Evolutionary conservation across 148 eudicot species (phyloP), one percentile per base, ranked within the genome.

Genomic region (Pharnaceum exiguum): DNA sequence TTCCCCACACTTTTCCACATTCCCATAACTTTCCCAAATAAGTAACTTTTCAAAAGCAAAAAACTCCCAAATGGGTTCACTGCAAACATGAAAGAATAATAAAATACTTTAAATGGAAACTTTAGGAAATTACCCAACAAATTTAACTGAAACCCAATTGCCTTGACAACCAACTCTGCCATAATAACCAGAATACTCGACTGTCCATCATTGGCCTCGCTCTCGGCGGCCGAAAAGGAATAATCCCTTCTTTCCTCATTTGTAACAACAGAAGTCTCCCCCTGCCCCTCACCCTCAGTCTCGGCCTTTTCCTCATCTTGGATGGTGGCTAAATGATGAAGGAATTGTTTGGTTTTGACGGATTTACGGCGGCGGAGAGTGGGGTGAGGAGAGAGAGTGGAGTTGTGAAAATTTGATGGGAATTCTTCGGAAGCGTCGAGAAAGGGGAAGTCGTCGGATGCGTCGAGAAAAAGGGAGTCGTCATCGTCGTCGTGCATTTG

Each of bases 141-240:
- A 67, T 62, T 74, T 10, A 82, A 51, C 57, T 90, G 97, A 51
- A 77, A 86, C 30, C 70, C 75, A 38, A 82, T 73, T 19, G 81
- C 79, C 51, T 78, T 86, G 44, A 86, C 65, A 39, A 82, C 18
- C 46, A 86, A 74, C 51, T 69, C 70, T 63, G 76, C 79, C 52
- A 86, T 52, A 24, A 30, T 25, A 51, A 57, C 55, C 27, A 79
- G 46, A 2, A 73, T 60, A 66, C 53, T 60, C 3, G 58, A 71
- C 22, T 71, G 61, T 44, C 57, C 49, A 5, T 73, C 74, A 26
- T 68, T 69, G 45, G 3, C 21, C 59, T n/a, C 71, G 16, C 52
- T 57, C 24, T 44, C 64, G n/a, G 55, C 26, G 38, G 29, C 22
- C 8, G n/a, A n/a, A n/a, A n/a, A n/a, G n/a, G 37, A 44, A 8